phyloP scores from a whole-genome alignment of 2,329 filamentous ascomycete species.

The Dryadomyces quercivorus region DNA sequence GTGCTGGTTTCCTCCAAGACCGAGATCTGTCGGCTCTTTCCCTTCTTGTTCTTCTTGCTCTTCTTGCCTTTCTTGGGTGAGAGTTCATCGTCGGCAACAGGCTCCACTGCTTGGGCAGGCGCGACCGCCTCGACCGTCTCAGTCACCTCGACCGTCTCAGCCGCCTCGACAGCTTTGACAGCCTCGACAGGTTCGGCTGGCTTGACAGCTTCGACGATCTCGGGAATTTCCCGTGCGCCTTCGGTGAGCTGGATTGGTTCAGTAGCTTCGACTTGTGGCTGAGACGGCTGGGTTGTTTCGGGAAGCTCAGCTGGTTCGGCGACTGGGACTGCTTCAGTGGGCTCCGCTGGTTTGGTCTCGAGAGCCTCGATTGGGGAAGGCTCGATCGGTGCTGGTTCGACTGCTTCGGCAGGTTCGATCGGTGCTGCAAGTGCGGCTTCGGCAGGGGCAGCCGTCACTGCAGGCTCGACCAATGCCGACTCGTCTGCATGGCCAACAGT shows the following conservation, averaged over 20 bases:
- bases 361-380: neutral
- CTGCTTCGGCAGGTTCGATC: neutral
- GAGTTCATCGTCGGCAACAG: neutral
- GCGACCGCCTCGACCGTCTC: neutral
- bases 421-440: neutral
- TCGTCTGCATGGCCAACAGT: neutral
- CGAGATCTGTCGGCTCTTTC: neutral
- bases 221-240: too few relatives aligned
- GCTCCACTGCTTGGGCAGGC: neutral
- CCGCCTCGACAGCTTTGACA: too few relatives aligned
- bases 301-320: too few relatives aligned
- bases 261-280: too few relatives aligned
- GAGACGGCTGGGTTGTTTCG: too few relatives aligned
- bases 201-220: too few relatives aligned
- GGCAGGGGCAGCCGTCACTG: neutral
- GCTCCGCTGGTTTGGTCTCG: neutral
- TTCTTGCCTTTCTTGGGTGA: neutral
- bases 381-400: neutral
- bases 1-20: neutral
- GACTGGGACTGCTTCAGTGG: neutral
- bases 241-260: neutral
- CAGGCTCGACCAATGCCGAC: neutral
- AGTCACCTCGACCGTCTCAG: too few relatives aligned
- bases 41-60: slow-evolving; percentile 1
- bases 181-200: too few relatives aligned